phyloP scores from a whole-genome alignment of 2,329 filamentous ascomycete species.

The Teratosphaeria pseudoeucalypti region DNA sequence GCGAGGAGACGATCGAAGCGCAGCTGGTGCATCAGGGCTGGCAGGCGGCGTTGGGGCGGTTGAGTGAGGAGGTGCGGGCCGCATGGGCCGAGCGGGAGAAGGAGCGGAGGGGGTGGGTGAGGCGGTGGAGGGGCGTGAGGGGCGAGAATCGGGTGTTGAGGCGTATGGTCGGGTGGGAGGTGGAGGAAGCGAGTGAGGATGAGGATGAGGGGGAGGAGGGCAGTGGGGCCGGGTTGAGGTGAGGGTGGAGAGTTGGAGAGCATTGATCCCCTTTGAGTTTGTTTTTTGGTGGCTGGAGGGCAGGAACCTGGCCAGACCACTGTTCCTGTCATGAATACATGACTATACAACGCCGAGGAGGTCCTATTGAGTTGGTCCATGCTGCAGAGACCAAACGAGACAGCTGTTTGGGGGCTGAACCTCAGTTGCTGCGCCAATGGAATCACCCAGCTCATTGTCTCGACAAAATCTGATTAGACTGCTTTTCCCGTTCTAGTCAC shows the following conservation, averaged over 20 bases:
- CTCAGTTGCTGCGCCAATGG: no score
- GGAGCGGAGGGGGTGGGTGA: constrained; percentile 25
- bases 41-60: constrained; percentile 35
- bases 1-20: constrained; percentile 35
- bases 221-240: background rate
- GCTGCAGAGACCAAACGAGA: no score
- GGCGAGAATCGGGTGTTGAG: constrained; percentile 40
- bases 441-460: no score
- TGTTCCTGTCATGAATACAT: background rate
- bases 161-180: constrained; percentile 34
- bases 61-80: constrained; percentile 32
- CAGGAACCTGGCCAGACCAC: background rate
- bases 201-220: constrained; percentile 28
- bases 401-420: no score
- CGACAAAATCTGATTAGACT: no score
- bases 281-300: background rate
- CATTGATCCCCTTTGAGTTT: background rate
- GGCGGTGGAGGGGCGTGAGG: constrained; percentile 32
- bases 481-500: no score
- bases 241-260: background rate
- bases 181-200: constrained; percentile 24
- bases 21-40: constrained; percentile 39
- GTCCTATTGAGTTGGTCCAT: no score
- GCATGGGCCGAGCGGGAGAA: constrained; percentile 31
- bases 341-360: no score